Conservation (phyloP, 768 basidiomycete species). For the Boletus insuetus region DNA sequence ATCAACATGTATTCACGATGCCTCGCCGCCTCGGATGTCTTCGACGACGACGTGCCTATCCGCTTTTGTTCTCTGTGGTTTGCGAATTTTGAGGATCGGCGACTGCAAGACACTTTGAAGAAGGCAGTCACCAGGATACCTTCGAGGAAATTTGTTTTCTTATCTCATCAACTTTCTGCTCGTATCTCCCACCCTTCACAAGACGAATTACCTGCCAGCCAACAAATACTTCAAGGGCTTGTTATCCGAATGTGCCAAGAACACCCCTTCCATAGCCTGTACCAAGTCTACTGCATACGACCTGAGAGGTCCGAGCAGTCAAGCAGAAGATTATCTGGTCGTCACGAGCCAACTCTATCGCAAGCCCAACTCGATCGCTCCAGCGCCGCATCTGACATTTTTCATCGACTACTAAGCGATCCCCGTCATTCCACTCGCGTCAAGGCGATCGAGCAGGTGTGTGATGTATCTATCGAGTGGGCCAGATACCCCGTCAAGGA, state of each 20-base stretch:
- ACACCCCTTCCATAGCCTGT: conserved; percentile 92
- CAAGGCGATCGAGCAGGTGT: conserved; percentile 55
- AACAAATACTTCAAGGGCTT: conserved; percentile 58
- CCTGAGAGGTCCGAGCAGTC: conserved; percentile 31
- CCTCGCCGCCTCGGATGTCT: conserved; percentile 63
- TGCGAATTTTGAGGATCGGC: conserved; percentile 67
- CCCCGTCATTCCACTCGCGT: conserved; percentile 38
- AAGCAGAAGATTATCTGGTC: conserved; percentile 45
- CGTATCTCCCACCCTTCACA: conserved; percentile 55
- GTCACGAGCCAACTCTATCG: conserved; percentile 37
- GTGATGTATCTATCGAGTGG: conserved; percentile 69
- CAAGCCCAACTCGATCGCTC: conserved; percentile 53
- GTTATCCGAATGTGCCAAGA: conserved; percentile 79
- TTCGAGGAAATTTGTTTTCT: conserved; percentile 85
- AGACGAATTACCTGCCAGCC: conserved; percentile 37
- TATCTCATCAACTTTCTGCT: conserved; percentile 94
- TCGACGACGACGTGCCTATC: conserved; percentile 76
- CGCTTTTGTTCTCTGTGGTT: conserved; percentile 92
- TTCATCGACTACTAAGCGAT: conserved; percentile 51
- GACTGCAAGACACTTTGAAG: conserved; percentile 43
- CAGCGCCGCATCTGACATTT: conserved; percentile 62
- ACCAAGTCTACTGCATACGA: conserved; percentile 80
- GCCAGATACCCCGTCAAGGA: conserved; percentile 57
- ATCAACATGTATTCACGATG: conserved; percentile 84
- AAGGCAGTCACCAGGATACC: conserved; percentile 60